Evolutionary conservation across 495 filamentous ascomycete genomes (phyloP).

Genomic region (Articulospora tetracladia): DNA sequence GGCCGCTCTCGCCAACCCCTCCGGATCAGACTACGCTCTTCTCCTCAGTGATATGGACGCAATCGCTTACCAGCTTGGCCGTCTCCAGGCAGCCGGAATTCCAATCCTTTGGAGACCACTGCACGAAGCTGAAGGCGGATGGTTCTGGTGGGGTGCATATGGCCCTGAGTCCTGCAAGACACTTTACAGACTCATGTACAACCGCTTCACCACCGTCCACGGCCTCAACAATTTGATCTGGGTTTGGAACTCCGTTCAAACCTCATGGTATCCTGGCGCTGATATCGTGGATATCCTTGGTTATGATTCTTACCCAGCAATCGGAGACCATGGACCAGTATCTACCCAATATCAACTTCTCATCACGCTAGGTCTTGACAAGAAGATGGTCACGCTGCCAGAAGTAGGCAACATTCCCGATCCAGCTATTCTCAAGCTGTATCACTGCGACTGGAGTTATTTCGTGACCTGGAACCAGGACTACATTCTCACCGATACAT

Average conservation of each 20-base stretch:
- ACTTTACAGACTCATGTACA: constrained; percentile 36
- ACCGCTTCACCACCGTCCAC: constrained; percentile 38
- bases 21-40: constrained; percentile 40
- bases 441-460: constrained; percentile 43
- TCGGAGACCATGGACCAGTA: constrained; percentile 26
- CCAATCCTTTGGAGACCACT: constrained; percentile 42
- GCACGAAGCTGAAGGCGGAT: constrained; percentile 45
- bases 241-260: constrained; percentile 44
- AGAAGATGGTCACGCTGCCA: constrained; percentile 41
- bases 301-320: constrained; percentile 8
- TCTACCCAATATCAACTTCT: constrained; percentile 39
- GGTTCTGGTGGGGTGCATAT: constrained; percentile 52
- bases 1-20: constrained; percentile 31
- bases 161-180: constrained; percentile 40
- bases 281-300: constrained; percentile 34
- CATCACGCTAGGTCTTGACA: constrained; percentile 36
- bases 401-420: constrained; percentile 43
- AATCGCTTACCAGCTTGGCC: constrained; percentile 41
- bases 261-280: constrained; percentile 44
- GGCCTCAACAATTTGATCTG: constrained; percentile 42
- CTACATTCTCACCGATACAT: constrained; percentile 33
- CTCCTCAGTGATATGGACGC: constrained; percentile 47
- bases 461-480: constrained; percentile 40
- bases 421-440: constrained; percentile 35
- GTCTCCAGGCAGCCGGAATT: constrained; percentile 34